Evolutionary conservation across 805 yeast species (phyloP), one percentile per base, ranked within the genome.

Genomic region (Candida easanensis): DNA sequence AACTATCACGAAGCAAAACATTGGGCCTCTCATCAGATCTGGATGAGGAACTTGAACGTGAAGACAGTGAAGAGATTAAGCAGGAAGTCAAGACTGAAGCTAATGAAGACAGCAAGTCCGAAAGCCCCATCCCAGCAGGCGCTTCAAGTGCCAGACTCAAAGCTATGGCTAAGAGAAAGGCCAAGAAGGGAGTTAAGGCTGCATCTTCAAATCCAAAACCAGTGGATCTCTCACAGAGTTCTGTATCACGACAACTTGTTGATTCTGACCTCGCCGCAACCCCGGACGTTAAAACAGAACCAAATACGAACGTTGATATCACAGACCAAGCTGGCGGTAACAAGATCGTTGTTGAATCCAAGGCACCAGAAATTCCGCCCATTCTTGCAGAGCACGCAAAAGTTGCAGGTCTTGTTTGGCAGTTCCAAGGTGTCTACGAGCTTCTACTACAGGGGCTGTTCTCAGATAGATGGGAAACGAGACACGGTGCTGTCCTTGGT

Each of bases 401-500:
- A 44, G 82, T 80, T 14, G 80, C 84, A 0, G 88, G 87, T 5
- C 70, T 82, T 31, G 84, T 87, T 0, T 93, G 98, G 97, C 95
- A 88, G 41, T 88, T 90, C 54, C 97, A 90, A 69, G 96, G 97
- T 16, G 82, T 91, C 11, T 89, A 84, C 63, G 97, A 88, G 59
- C 68, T 89, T 18, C 65, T 93, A 30, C 66, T 88, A 46, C 79
- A 79, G 31, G 96, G 89, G 54, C 65, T 93, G 45, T 88, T 88
- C 59, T 82, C 83, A 48, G 95, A 88, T 32, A 72, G 74, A 33
- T 93, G 99, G 99, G 98, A 93, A 66, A 74, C 83, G 14, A 78
- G 99, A 53, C 99, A 93, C 65, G 99, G 99, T 27, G 89, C 97
- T 0, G 86, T 95, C 3, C 73, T 93, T 55, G 98, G 98, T 0